phyloP scores from a whole-genome alignment of 768 basidiomycete species.

The Auricularia heimuer region DNA sequence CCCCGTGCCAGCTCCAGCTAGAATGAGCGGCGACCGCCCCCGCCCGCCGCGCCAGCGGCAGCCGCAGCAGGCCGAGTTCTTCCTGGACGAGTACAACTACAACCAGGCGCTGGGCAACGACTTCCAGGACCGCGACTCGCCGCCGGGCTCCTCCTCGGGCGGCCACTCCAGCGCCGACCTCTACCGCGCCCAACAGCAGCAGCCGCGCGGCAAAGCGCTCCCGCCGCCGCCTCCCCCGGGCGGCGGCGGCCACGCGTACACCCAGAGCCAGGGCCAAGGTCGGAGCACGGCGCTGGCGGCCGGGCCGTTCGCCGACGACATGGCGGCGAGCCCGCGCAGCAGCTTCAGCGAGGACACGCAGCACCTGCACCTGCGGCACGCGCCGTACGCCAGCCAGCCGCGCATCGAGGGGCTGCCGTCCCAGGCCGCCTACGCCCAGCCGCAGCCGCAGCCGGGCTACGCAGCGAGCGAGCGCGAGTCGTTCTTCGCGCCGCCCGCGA shows the following conservation, averaged over 20 bases:
- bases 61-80: background rate
- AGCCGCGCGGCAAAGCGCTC: background rate
- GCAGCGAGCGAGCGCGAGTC: background rate
- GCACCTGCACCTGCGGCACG: slow-evolving; percentile 1
- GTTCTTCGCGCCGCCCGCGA: slow-evolving; percentile 6
- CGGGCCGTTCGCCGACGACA: background rate
- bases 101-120: background rate
- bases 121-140: background rate
- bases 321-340: background rate
- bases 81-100: background rate
- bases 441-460: background rate
- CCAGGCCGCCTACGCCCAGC: background rate
- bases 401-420: background rate
- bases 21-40: background rate
- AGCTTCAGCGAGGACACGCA: background rate
- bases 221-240: background rate
- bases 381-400: background rate
- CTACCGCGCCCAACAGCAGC: background rate
- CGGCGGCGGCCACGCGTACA: background rate
- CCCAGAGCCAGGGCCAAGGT: background rate
- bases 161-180: background rate
- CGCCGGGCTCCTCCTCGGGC: background rate
- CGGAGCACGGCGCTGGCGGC: background rate
- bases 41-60: background rate
- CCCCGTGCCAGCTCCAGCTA: too few species aligned